Evolutionary conservation across 805 yeast species (phyloP).

Genomic region (Lipomyces kockii): DNA sequence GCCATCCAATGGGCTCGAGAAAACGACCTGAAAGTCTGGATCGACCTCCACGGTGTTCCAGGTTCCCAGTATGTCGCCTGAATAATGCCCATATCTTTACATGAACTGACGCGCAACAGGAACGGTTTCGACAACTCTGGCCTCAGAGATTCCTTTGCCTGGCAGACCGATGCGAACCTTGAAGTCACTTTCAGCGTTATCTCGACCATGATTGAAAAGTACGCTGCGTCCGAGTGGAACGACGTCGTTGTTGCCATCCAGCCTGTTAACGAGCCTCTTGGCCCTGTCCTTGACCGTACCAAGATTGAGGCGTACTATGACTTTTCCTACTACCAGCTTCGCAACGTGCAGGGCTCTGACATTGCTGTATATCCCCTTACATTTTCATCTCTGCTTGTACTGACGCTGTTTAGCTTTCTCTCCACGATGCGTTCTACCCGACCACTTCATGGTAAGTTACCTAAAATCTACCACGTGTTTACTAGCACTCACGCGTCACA

Average conservation of each 20-base stretch:
- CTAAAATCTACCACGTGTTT: neutral
- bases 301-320: slow-evolving; percentile 61
- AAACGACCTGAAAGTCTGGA: slow-evolving; percentile 75
- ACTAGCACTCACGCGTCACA: slow-evolving; percentile 51
- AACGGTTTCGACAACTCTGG: slow-evolving; percentile 96
- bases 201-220: slow-evolving; percentile 58
- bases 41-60: slow-evolving; percentile 91
- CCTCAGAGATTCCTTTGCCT: slow-evolving; percentile 61
- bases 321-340: slow-evolving; percentile 66
- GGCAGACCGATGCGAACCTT: slow-evolving; percentile 59
- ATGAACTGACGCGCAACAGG: slow-evolving; percentile 2
- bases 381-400: neutral
- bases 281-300: slow-evolving; percentile 64
- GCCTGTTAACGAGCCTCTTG: slow-evolving; percentile 86
- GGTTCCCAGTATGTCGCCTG: slow-evolving; percentile 64
- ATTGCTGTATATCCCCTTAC: slow-evolving; percentile 57
- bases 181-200: slow-evolving; percentile 61
- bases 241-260: slow-evolving; percentile 84
- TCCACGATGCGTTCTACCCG: slow-evolving; percentile 83
- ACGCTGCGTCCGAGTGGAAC: slow-evolving; percentile 62
- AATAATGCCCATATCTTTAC: neutral
- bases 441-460: slow-evolving; percentile 9
- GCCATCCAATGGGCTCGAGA: slow-evolving; percentile 78
- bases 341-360: slow-evolving; percentile 55
- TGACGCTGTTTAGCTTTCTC: slow-evolving; percentile 31